Evolutionary conservation across 495 filamentous ascomycete genomes (phyloP), one percentile per base, ranked within the genome.

Genomic region (Gamarada debralockiae): DNA sequence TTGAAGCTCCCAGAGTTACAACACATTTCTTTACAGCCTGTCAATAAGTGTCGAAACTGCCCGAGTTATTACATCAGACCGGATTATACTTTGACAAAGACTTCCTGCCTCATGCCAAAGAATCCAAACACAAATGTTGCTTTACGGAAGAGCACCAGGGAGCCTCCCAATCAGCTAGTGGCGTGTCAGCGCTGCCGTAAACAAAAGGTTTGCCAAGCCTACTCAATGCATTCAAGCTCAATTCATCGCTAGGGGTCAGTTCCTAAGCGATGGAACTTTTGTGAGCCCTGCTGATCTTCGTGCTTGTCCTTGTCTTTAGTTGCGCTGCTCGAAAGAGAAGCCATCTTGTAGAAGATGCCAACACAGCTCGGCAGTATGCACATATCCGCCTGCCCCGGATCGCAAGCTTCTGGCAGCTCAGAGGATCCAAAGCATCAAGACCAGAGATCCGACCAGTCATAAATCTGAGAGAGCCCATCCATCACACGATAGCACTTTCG

Each of bases 181-280:
- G 43, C 43, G 22, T 47, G 43, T 17, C 43, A 12, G 10, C 43
- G 43, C 14, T 47, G 43, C 17, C 43, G 43, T 5, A 47, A 29
- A 17, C 43, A 47, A 29, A 47, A 47, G 43, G 43, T 47, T 12
- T n/a, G 31, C n/a, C 8, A 8, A 34, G 31, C 31, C 31, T n/a
- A n/a, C 8, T n/a, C 31, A 34, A 34, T 34, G 8, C 31, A 8
- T 34, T 34, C 31, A 34, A 34, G 31, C 31, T 8, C n/a, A n/a
- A 8, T 34, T 34, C 8, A 34, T 34, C 8, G 31, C 31, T 34
- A n/a, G 31, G 31, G n/a, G 31, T 34, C n/a, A 22, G n/a, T n/a
- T n/a, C n/a, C n/a, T n/a, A n/a, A n/a, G n/a, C n/a, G n/a, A n/a
- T n/a, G n/a, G n/a, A n/a, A n/a, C n/a, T n/a, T n/a, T n/a, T n/a